Base-by-base conservation (phyloP, 345 rosid species). In the Corchorus capsularis region DNA sequence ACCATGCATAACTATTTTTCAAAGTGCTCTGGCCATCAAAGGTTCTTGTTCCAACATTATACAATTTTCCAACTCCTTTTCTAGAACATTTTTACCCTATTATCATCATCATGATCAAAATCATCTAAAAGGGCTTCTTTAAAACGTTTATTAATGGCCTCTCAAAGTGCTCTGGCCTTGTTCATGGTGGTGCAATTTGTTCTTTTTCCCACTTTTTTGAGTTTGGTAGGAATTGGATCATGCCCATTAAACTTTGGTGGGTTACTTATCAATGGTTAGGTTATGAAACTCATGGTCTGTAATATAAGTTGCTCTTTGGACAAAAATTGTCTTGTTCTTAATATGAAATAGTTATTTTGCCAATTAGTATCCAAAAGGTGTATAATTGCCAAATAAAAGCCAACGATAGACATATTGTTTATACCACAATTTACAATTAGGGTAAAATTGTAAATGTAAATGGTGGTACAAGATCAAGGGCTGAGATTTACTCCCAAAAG, bases 351-450 rank as follows among this genome's bases (percentile, higher is more conserved):
- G n/a, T n/a, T n/a, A n/a, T n/a, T n/a, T n/a, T n/a, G n/a, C n/a
- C n/a, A 75, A 90, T 80, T 76, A 88, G 75, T 54, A 85, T 27
- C 89, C 92, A 90, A 0, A 86, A 47, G 0, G 94, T 86, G 77
- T 88, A 86, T 57, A 88, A 80, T 83, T 88, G 90, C 92, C 92
- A 90, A 32, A 72, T n/a, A 75, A 88, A 90, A 37, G 79, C 75
- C 65, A 84, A 39, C 2, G 87, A 79, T 8, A 90, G 80, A 37
- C 85, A 80, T 20, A 78, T 4, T n/a, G n/a, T n/a, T n/a, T n/a
- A n/a, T n/a, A n/a, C n/a, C n/a, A n/a, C n/a, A n/a, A n/a, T n/a
- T n/a, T n/a, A n/a, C n/a, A n/a, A n/a, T n/a, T n/a, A n/a, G n/a
- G n/a, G n/a, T n/a, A n/a, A n/a, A n/a, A n/a, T n/a, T n/a, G n/a